Evolutionary conservation across 768 basidiomycete species (phyloP), one percentile per base, ranked within the genome.

Genomic region (Termitomyces sp.): DNA sequence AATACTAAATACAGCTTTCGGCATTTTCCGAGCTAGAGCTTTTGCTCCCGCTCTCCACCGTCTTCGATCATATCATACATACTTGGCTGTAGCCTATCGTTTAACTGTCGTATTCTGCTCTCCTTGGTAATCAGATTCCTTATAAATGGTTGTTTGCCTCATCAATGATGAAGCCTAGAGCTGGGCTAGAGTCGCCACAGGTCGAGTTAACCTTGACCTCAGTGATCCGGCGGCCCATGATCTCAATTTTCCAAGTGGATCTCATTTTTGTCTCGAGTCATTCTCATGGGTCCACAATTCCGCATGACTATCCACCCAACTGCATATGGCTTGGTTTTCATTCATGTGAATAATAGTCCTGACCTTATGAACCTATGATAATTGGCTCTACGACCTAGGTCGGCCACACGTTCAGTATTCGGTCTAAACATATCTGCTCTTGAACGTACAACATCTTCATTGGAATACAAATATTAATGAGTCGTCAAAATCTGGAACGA

Each of bases 1-100:
- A 60, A 60, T 63, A 59, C 58, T 59, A 59, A 59, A 59, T 55
- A 60, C 60, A 42, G 25, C 43, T 7, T 51, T 56, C 64, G 64
- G 64, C 60, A 60, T 56, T 54, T 54, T 29, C 64, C 64, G 61
- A 52, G 27, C 32, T 7, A 34, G 34, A 50, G 5, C 34, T 31
- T 38, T 40, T 49, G 34, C 12, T 25, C 29, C 29, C n/a, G 45
- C 31, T 19, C 11, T 3, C 17, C 2, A n/a, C n/a, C n/a, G n/a
- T n/a, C n/a, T n/a, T n/a, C n/a, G n/a, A n/a, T n/a, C n/a, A n/a
- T n/a, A n/a, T n/a, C n/a, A n/a, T n/a, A n/a, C n/a, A n/a, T n/a
- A n/a, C n/a, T n/a, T n/a, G n/a, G n/a, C n/a, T n/a, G n/a, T n/a
- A n/a, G n/a, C n/a, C n/a, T n/a, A n/a, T n/a, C n/a, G n/a, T n/a